Evolutionary conservation across 2,329 filamentous ascomycete species (phyloP).

Genomic region (Cladophialophora bantiana): DNA sequence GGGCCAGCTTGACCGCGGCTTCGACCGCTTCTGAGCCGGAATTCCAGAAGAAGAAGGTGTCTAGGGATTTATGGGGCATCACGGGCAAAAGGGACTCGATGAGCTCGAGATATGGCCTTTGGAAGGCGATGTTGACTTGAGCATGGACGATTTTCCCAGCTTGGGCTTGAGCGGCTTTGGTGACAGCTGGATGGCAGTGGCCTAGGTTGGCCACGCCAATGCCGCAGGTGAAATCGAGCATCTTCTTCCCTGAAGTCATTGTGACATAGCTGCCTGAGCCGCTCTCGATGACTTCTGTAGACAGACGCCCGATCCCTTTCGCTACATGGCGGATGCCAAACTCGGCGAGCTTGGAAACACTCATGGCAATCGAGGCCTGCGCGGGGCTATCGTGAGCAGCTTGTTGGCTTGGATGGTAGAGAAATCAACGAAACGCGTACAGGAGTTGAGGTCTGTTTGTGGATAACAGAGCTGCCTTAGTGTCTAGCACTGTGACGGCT

Average conservation of each 20-base stretch:
- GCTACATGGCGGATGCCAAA: slow-evolving; percentile 42
- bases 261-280: slow-evolving; percentile 46
- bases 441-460: neutral
- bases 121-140: slow-evolving; percentile 52
- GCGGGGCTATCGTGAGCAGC: neutral
- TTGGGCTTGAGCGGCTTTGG: slow-evolving; percentile 47
- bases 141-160: slow-evolving; percentile 49
- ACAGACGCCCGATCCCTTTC: slow-evolving; percentile 40
- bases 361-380: neutral
- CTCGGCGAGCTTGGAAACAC: slow-evolving; percentile 40
- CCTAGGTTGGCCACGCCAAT: slow-evolving; percentile 48
- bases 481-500: neutral
- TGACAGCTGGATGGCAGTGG: slow-evolving; percentile 49
- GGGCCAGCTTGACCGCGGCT: slow-evolving; percentile 48
- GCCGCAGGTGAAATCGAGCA: slow-evolving; percentile 47
- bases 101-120: slow-evolving; percentile 48
- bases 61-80: slow-evolving; percentile 48
- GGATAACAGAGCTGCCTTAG: neutral
- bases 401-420: neutral
- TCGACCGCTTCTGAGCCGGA: slow-evolving; percentile 48
- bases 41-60: slow-evolving; percentile 52
- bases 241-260: slow-evolving; percentile 41
- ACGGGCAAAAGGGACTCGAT: slow-evolving; percentile 45
- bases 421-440: neutral
- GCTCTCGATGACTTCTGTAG: slow-evolving; percentile 43